These are phyloP conservation scores for Scutellaria barbata DNA, from an alignment of 257 asterid genomes.

Conservation along the genomic window DNA sequence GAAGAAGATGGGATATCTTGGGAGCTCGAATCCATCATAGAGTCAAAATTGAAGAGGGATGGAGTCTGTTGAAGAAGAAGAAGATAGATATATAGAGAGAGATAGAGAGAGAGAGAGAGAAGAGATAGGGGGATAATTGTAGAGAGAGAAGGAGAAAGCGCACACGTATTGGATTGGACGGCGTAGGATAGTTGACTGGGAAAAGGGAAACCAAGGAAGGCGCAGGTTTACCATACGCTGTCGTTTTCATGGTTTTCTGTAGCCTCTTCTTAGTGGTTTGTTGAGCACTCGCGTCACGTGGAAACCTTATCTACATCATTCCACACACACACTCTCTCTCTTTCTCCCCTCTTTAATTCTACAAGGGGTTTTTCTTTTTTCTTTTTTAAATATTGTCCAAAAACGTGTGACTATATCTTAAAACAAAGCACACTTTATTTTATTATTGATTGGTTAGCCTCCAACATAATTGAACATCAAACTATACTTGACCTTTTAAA, in stretches of 20 bases:
- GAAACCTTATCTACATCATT: constrained; percentile 8
- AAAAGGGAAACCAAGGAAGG: background rate
- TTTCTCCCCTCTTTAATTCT: no score
- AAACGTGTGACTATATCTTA: no score
- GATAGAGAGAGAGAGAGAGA: no score
- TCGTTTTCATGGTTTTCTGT: constrained; percentile 29
- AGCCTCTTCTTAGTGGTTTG: background rate
- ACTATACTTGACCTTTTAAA: no score
- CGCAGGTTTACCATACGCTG: background rate
- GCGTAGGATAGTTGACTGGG: constrained; percentile 27
- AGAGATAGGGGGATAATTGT: constrained; percentile 31
- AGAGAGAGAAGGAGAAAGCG: constrained; percentile 3
- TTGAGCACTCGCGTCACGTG: background rate
- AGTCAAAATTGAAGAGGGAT: background rate
- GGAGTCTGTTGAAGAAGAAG: background rate
- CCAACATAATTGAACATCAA: no score
- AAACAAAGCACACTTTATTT: no score
- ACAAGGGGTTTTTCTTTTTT: no score
- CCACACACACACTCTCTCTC: background rate
- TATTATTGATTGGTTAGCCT: no score
- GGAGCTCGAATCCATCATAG: constrained; percentile 29
- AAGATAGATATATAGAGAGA: background rate
- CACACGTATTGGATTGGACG: background rate
- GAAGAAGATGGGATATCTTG: background rate
- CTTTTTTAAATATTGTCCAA: no score